Evolutionary conservation across 345 rosid genomes (phyloP).

Genomic region (Boechera divaricarpa): DNA sequence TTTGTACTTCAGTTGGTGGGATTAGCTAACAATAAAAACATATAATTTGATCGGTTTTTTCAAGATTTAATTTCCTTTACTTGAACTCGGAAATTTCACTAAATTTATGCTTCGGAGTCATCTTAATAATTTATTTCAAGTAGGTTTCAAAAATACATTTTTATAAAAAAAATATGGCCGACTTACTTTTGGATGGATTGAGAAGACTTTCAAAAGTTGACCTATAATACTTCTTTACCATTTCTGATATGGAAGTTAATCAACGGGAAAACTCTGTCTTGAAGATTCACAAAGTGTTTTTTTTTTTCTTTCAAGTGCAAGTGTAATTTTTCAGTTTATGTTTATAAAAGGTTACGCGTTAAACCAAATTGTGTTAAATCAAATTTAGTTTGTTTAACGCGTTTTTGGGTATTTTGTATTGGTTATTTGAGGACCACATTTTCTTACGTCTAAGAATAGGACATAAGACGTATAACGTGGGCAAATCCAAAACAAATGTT

Average conservation of each 20-base stretch:
- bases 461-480: background rate
- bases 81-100: background rate
- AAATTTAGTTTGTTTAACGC: conserved; percentile 12
- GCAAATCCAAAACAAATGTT: background rate
- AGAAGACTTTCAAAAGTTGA: background rate
- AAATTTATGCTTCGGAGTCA: too few relatives aligned
- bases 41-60: background rate
- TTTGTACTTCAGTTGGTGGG: background rate
- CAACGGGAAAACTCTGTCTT: background rate
- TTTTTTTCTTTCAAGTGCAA: background rate
- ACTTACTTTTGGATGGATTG: background rate
- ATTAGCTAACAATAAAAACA: background rate
- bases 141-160: background rate
- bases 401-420: conserved; percentile 14
- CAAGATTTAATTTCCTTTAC: background rate
- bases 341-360: background rate
- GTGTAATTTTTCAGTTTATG: background rate
- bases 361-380: background rate
- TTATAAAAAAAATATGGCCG: background rate
- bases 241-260: background rate
- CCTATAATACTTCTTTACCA: too few relatives aligned
- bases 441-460: background rate
- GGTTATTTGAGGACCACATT: background rate
- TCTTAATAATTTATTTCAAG: background rate
- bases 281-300: background rate